These are phyloP conservation scores for Escovopsis weberi DNA, from an alignment of 2,329 filamentous ascomycete genomes.

Conservation along the genomic window DNA sequence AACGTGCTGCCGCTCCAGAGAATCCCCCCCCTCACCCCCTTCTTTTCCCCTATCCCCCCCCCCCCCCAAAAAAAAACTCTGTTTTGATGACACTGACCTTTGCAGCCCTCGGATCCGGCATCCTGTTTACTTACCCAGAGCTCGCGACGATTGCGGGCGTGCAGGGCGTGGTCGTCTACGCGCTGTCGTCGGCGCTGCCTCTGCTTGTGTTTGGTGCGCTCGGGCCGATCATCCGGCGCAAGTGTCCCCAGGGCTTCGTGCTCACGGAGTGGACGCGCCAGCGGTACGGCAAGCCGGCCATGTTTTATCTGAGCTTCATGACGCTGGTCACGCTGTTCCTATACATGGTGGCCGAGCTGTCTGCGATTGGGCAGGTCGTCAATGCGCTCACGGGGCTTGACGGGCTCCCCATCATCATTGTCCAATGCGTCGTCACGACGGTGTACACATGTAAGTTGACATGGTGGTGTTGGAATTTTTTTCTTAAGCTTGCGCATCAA, in stretches of 20 bases:
- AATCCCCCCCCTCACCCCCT: neutral
- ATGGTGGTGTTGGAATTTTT: neutral
- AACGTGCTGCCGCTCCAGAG: slow-evolving; percentile 79
- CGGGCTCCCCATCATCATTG: slow-evolving; percentile 60
- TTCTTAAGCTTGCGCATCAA: too few species aligned
- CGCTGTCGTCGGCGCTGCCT: slow-evolving; percentile 56
- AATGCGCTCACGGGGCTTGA: slow-evolving; percentile 60
- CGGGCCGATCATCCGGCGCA: slow-evolving; percentile 62
- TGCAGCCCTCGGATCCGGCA: slow-evolving; percentile 67
- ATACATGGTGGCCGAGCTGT: slow-evolving; percentile 78
- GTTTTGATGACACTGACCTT: slow-evolving; percentile 25
- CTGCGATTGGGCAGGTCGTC: slow-evolving; percentile 66
- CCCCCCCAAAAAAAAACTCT: slow-evolving; percentile 12
- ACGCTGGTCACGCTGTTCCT: slow-evolving; percentile 71
- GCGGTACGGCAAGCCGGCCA: slow-evolving; percentile 55
- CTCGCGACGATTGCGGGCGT: slow-evolving; percentile 66
- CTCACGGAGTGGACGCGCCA: slow-evolving; percentile 74
- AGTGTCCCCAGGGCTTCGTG: slow-evolving; percentile 73
- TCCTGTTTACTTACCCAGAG: slow-evolving; percentile 71
- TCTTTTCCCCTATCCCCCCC: slow-evolving; percentile 10
- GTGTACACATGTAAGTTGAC: slow-evolving; percentile 58
- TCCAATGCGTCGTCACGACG: slow-evolving; percentile 63
- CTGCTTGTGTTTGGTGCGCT: slow-evolving; percentile 60
- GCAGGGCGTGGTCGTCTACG: slow-evolving; percentile 65
- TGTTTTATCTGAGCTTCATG: slow-evolving; percentile 61